Evolutionary conservation across 1,284 basidiomycete genomes (phyloP), one percentile per base, ranked within the genome.

Genomic region (Inonotus hispidus): DNA sequence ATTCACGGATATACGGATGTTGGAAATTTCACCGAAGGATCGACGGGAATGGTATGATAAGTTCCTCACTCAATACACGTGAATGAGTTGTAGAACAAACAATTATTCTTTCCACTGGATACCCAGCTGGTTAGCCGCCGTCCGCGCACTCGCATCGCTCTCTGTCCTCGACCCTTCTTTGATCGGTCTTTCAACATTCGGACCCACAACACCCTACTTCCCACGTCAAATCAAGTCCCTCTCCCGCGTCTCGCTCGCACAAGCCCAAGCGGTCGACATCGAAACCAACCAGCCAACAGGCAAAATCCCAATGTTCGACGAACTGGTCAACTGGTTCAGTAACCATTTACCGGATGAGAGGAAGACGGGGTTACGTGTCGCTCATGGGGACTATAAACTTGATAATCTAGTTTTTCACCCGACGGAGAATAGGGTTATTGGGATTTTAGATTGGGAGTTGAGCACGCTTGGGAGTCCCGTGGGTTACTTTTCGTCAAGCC

Each of bases 371-470:
- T 77, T 85, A 56, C 83, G 90, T 39, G 85, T 96, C 65, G 92
- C 97, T 3, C 95, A 98, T 71, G 95, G 96, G 23, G 95, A 98
- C 73, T 98, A 93, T 72, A 99, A 99, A 74, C 81, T 97, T 23
- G 95, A 99, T 73, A 99, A 98, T 71, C 73, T 98, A 66, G 84
- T 98, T 64, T 98, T 95, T 75, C 95, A 98, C 70, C 90, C 92
- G 0, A 94, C 88, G 1, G 88, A 97, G 74, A 92, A 95, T 62
- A 79, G 84, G 50, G 94, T 98, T 1, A 95, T 98, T 68, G 95
- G 93, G 1, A 93, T 98, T 47, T 76, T 98, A 53, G 95, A 98
- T 72, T 98, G 95, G 95, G 95, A 98, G 71, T 76, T 98, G 41
- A 95, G 92, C 68, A 98, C 96, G 1, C 80, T 97, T 16, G 93